Evolutionary conservation across 2,329 filamentous ascomycete genomes (phyloP).

Genomic region (Ceratocystis destructans): DNA sequence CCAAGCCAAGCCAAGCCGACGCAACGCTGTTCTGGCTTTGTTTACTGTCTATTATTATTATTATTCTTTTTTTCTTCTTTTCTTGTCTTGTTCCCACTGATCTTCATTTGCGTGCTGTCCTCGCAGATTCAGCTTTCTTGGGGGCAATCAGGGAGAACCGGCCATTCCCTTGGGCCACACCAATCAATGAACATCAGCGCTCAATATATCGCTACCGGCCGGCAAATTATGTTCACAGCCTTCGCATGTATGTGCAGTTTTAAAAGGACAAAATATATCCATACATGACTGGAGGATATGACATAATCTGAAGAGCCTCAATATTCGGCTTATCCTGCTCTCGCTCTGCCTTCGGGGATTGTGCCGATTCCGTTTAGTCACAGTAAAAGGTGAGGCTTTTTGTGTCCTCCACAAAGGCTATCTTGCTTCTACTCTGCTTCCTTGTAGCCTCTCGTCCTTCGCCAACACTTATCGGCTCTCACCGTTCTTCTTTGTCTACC

Average conservation of each 20-base stretch:
- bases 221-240: neutral
- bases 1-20: too few species aligned
- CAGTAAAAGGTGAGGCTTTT: neutral
- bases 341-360: neutral
- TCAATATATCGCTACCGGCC: too few species aligned
- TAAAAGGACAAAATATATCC: neutral
- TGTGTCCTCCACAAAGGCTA: neutral
- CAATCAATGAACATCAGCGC: too few species aligned
- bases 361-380: neutral
- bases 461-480: neutral
- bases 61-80: neutral
- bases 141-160: neutral
- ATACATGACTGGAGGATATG: neutral
- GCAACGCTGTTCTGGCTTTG: too few species aligned
- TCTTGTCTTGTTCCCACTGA: neutral
- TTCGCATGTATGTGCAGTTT: neutral
- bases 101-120: neutral
- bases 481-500: neutral
- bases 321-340: neutral
- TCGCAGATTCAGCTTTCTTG: neutral
- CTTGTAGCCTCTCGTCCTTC: neutral
- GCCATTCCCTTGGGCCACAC: too few species aligned
- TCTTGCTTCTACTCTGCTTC: neutral
- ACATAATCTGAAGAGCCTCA: neutral
- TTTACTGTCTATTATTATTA: neutral